Base-by-base conservation (phyloP, 257 asterid genomes). In the Ehretia macrophylla region DNA sequence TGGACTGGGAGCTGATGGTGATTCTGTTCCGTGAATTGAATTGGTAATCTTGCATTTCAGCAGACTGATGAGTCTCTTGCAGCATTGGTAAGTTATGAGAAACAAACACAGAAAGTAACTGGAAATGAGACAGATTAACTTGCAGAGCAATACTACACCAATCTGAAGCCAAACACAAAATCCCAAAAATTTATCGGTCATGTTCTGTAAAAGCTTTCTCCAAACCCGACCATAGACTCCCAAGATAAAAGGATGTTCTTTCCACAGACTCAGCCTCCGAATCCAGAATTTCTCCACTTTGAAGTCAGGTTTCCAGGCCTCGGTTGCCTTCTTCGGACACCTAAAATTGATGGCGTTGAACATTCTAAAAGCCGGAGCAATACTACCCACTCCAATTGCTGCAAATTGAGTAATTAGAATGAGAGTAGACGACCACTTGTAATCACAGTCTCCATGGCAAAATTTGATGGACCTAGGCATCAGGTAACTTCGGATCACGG, bases 301-400 rank as follows among this genome's bases (percentile, higher is more conserved):
- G 51, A 68, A 58, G 49, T 52, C 70, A 10, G 18, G 5, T 14
- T 69, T 68, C 65, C 56, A 20, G 50, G 69, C 60, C 22, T 68
- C 42, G 17, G 20, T 63, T 20, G 65, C 67, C 37, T 40, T 74
- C 63, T 72, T 83, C 0, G 90, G 90, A 66, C 96, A 85, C 58
- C 66, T 63, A 71, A 79, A 79, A 42, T 79, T 67, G 45, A 79
- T 68, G 38, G 82, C 83, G n/a, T 67, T 45, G 73, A 85, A 79
- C 85, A 87, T 85, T 72, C 96, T 77, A 1, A 60, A 72, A 62
- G 90, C 86, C 0, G 95, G 96, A n/a, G 76, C 86, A 8, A 88
- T 37, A 8, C 86, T 75, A 18, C 95, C 96, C 22, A 65, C 78
- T 8, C 52, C 86, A 13, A 88, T 80, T 5, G 88, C 90, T 1